Percentiles rank a stretch among this genome's conserved stretches.
Conservation (phyloP, 805 yeast species). For the Wickerhamomyces xylosicus region DNA sequence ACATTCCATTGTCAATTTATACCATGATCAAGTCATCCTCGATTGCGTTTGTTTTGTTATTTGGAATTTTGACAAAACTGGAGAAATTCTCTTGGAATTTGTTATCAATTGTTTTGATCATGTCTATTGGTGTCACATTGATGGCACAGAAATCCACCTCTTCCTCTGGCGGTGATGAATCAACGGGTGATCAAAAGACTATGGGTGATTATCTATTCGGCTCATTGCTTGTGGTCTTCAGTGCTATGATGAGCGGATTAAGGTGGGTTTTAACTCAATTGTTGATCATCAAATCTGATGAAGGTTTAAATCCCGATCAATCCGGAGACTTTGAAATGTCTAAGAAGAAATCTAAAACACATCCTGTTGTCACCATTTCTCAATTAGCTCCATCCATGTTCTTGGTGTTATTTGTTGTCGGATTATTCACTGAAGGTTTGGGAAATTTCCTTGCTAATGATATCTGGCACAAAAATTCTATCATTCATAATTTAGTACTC, state of each 20-base stretch:
- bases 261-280: constrained; percentile 95
- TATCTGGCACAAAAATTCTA: constrained; percentile 59
- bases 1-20: constrained; percentile 73
- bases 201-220: constrained; percentile 36
- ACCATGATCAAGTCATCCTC: constrained; percentile 91
- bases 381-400: constrained; percentile 84
- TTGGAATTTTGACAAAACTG: constrained; percentile 73
- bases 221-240: constrained; percentile 59
- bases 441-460: constrained; percentile 36
- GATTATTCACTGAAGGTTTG: constrained; percentile 64
- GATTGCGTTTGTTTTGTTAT: constrained; percentile 77
- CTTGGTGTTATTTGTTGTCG: constrained; percentile 46
- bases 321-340: constrained; percentile 1
- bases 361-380: constrained; percentile 78
- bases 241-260: constrained; percentile 78
- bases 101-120: constrained; percentile 57
- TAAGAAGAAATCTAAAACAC: constrained; percentile 24
- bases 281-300: constrained; percentile 51
- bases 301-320: constrained; percentile 1
- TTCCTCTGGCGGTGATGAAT: constrained; percentile 5
- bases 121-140: constrained; percentile 78
- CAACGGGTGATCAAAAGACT: constrained; percentile 14
- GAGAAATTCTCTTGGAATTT: constrained; percentile 67
- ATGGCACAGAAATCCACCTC: constrained; percentile 54
- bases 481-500: constrained; percentile 41